Conservation (phyloP, 352 stramenopile genomes). For the Saprolegnia diclina region DNA sequence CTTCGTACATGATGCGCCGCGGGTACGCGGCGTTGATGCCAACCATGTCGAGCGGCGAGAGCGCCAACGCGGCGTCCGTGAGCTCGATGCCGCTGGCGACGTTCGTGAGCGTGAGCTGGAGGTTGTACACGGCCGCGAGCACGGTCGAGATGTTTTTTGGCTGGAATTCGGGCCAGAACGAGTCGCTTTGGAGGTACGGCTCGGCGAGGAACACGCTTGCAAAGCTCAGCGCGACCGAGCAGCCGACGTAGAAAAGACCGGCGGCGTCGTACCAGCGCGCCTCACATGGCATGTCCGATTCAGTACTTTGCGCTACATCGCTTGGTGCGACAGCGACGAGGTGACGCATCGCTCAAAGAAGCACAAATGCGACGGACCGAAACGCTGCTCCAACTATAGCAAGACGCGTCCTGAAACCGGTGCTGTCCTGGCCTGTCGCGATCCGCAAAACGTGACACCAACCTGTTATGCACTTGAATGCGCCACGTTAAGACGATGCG, state of each 20-base stretch:
- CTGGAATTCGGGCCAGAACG: neutral
- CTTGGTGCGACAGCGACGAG: no score
- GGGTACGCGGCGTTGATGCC: slow-evolving; percentile 5
- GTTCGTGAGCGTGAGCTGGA: slow-evolving; percentile 2
- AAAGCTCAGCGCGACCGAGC: neutral
- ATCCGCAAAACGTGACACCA: no score
- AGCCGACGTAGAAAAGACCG: neutral
- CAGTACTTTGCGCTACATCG: no score
- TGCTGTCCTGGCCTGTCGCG: no score
- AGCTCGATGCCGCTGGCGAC: neutral
- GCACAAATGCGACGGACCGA: no score
- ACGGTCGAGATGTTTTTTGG: neutral
- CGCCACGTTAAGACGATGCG: no score
- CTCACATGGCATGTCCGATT: no score
- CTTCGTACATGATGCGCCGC: slow-evolving; percentile 3
- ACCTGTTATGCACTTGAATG: no score
- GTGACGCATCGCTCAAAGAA: no score
- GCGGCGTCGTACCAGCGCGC: neutral
- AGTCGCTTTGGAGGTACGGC: slow-evolving; percentile 2
- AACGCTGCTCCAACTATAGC: no score
- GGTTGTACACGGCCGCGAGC: neutral
- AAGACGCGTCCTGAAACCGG: no score
- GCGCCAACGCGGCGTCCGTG: neutral
- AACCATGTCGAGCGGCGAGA: neutral
- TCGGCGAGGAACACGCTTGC: neutral